phyloP scores from a whole-genome alignment of 345 rosid species.

The Eucalyptus decipiens region DNA sequence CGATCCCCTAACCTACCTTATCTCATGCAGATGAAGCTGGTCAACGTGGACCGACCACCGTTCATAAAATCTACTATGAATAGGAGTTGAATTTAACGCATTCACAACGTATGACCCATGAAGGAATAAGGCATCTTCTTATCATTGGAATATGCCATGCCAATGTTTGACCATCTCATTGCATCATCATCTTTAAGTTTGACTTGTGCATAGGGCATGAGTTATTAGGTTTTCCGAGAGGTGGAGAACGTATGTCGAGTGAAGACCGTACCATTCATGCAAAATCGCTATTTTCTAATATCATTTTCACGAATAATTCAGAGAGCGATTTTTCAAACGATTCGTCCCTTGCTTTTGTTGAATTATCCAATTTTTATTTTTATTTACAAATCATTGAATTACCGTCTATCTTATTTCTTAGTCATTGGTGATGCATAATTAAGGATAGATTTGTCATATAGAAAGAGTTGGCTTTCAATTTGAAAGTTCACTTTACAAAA shows the following conservation, averaged over 20 bases:
- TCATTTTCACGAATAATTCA: not conserved
- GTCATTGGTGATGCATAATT: not conserved
- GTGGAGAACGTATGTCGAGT: not conserved
- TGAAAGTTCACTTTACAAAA: not conserved
- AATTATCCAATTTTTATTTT: not conserved
- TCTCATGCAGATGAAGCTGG: not conserved
- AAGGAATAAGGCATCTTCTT: not conserved
- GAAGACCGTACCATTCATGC: not conserved
- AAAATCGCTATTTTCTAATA: not conserved
- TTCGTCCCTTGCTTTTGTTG: not conserved
- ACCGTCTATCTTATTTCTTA: not conserved
- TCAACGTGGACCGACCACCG: not conserved
- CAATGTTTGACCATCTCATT: not conserved
- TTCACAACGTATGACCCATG: not conserved
- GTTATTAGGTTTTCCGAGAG: not conserved
- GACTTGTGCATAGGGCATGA: not conserved
- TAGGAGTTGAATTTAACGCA: not conserved
- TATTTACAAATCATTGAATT: not conserved
- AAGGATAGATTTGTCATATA: not conserved
- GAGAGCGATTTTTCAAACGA: not conserved
- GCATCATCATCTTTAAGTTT: not conserved
- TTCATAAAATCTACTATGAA: not conserved
- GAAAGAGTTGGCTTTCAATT: not conserved
- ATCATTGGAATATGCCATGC: not conserved
- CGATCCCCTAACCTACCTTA: not conserved